These are phyloP conservation scores for Fraxinus sp. DNA, from an alignment of 305 asterid genomes.

Conservation along the genomic window DNA sequence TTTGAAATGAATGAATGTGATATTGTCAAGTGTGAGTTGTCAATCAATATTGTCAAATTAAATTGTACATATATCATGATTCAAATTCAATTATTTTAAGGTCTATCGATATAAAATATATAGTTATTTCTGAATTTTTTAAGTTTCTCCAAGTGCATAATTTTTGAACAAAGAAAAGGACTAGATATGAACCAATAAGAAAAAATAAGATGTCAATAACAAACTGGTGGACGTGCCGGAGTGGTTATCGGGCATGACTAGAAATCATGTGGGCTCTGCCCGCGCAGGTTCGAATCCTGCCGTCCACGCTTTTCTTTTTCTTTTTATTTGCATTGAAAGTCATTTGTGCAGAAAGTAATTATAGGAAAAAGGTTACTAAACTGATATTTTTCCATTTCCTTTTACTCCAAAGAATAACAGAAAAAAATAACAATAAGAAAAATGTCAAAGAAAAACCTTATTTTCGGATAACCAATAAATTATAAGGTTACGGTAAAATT, in stretches of 20 bases:
- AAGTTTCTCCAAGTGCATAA: background rate
- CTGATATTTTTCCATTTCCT: background rate
- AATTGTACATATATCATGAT: no score
- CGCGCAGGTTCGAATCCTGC: constrained; percentile 99
- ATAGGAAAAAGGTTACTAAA: background rate
- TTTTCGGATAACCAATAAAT: background rate
- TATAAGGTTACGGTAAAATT: background rate
- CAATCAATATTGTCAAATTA: no score
- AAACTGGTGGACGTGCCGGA: constrained; percentile 98
- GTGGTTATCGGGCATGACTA: constrained; percentile 99
- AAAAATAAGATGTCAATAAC: no score
- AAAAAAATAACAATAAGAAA: no score
- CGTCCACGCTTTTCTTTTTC: constrained; percentile 54
- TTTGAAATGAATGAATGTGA: no score
- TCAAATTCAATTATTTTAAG: background rate
- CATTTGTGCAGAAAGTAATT: background rate
- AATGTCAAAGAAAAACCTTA: background rate
- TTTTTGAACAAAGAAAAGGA: no score
- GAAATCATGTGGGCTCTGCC: constrained; percentile 99
- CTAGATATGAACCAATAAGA: no score
- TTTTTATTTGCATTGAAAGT: background rate
- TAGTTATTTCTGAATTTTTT: no score
- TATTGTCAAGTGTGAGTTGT: no score
- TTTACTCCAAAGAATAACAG: background rate
- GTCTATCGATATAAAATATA: background rate